phyloP scores from a whole-genome alignment of 352 stramenopile genomes.

The Globisporangium ultimum region DNA sequence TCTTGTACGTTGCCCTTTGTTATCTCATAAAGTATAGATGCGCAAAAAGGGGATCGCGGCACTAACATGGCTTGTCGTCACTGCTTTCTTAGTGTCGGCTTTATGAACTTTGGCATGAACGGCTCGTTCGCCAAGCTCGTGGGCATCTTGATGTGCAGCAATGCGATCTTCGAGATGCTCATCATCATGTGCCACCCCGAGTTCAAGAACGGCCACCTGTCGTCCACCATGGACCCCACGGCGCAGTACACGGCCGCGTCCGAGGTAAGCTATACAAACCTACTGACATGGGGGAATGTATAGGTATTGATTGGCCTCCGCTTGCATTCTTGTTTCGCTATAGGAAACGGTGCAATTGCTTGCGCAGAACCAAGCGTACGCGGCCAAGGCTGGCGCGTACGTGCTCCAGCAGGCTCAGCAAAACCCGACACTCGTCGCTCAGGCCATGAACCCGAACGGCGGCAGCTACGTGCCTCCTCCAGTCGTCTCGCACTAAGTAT shows the following conservation, averaged over 20 bases:
- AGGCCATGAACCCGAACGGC: conserved; percentile 45
- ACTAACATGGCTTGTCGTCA: background rate
- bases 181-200: conserved; percentile 86
- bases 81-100: conserved; percentile 45
- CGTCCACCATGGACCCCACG: conserved; percentile 76
- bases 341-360: conserved; percentile 65
- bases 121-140: conserved; percentile 66
- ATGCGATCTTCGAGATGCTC: conserved; percentile 68
- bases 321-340: background rate
- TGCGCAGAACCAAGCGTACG: conserved; percentile 56
- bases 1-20: conserved; percentile 35
- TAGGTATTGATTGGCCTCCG: background rate
- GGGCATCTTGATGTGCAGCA: conserved; percentile 74
- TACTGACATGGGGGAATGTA: no score
- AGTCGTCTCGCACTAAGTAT: conserved; percentile 5
- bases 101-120: conserved; percentile 88
- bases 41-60: background rate
- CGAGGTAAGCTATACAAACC: conserved; percentile 21
- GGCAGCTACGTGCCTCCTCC: conserved; percentile 38
- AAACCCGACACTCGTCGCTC: conserved; percentile 66
- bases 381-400: conserved; percentile 58
- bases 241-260: conserved; percentile 55
- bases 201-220: conserved; percentile 71
- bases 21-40: no score
- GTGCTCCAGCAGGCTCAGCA: conserved; percentile 65